Percentiles rank a stretch among this genome's conserved stretches.
Evolutionary conservation across 768 basidiomycete genomes (phyloP).

Genomic region (Cyclocybe cylindracea): DNA sequence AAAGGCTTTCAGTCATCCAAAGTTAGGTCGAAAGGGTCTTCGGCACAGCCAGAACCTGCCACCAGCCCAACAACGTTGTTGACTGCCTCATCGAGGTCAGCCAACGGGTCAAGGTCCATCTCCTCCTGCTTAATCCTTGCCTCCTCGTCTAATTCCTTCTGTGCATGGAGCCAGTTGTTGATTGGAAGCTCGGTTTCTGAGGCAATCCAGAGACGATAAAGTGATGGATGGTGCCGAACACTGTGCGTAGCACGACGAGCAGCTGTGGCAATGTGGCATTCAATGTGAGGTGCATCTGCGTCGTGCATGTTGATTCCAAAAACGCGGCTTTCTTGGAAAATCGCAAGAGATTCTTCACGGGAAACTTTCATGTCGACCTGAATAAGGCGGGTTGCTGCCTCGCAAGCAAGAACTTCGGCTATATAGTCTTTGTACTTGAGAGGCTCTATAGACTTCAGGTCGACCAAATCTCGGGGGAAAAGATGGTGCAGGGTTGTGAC

Average conservation of each 20-base stretch:
- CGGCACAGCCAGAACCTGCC: too few species aligned
- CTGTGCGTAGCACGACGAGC: not conserved
- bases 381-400: slow-evolving; percentile 1
- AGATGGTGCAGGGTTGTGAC: not conserved
- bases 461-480: not conserved
- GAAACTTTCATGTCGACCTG: not conserved
- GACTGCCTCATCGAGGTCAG: not conserved
- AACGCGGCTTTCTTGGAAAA: slow-evolving; percentile 4
- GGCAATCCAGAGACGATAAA: not conserved
- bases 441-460: not conserved
- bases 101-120: not conserved
- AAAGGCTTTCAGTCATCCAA: too few species aligned
- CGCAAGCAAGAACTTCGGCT: not conserved
- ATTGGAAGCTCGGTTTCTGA: not conserved
- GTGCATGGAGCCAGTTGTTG: not conserved
- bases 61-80: not conserved
- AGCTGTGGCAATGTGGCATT: not conserved
- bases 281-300: not conserved
- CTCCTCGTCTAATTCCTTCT: not conserved
- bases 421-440: not conserved
- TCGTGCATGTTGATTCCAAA: too few species aligned
- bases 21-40: slow-evolving; percentile 1
- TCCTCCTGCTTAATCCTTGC: not conserved
- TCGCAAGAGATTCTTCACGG: not conserved
- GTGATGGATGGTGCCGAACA: not conserved